These are phyloP conservation scores for Euptelea pleiosperma DNA, from an alignment of 164 flowering plant genomes.

Conservation along the genomic window DNA sequence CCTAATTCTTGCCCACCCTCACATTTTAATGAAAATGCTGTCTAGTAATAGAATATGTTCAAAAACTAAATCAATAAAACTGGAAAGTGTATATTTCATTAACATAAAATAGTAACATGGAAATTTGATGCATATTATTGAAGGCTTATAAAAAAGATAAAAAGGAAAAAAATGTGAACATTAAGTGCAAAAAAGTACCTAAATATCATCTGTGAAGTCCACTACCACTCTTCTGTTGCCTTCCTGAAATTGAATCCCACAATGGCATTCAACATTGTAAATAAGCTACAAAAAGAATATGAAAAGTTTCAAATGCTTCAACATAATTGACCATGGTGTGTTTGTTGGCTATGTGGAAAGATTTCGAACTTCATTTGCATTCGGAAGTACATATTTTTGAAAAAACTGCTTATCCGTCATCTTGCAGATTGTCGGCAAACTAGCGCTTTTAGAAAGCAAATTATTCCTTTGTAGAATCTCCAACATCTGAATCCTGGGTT, in stretches of 20 bases:
- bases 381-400: slow-evolving; percentile 6
- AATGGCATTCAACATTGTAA: too few species aligned
- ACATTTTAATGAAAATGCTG: too few species aligned
- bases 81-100: too few species aligned
- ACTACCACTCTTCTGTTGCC: not conserved
- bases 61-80: too few species aligned
- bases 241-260: not conserved
- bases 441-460: not conserved
- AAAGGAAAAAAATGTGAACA: too few species aligned
- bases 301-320: not conserved
- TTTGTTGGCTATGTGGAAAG: not conserved
- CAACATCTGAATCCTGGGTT: not conserved
- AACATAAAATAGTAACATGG: too few species aligned
- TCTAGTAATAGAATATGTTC: too few species aligned
- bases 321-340: too few species aligned
- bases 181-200: not conserved
- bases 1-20: too few species aligned
- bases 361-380: not conserved
- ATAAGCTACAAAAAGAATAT: too few species aligned
- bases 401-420: not conserved
- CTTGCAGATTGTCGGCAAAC: slow-evolving; percentile 2
- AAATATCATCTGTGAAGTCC: not conserved
- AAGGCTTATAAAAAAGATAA: too few species aligned
- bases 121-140: too few species aligned
- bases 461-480: slow-evolving; percentile 1